Evolutionary conservation across 179 eudicot species (phyloP), one percentile per base, ranked within the genome.

Genomic region (Camellia oleifera): DNA sequence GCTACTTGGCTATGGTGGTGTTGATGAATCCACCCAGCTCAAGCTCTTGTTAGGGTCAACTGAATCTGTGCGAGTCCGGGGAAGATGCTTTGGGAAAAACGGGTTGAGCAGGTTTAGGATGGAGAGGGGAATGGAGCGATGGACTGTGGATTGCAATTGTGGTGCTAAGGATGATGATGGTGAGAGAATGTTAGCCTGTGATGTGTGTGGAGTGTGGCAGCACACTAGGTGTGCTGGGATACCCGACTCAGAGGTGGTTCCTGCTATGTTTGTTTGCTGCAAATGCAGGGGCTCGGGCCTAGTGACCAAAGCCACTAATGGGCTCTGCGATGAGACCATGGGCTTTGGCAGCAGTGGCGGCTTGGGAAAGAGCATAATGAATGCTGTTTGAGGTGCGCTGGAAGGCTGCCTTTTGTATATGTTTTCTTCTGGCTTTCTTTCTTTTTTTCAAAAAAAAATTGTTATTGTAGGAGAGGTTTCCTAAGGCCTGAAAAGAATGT

Each of bases 201-300:
- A 93, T 69, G 79, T 52, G 0, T 93, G 98, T 67, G 87, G 93
- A 10, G 87, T 89, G 26, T 93, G 98, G 98, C 94, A 89, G 85
- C 98, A 93, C 74, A 93, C 98, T 13, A 85, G 98, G 82, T 93
- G 98, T 80, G 87, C 88, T 0, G 93, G 95, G 48, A 92, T 95
- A 56, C 82, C 80, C 0, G 98, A 95, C 74, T 84, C 69, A 52
- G 91, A 87, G n/a, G 82, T 78, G 0, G 97, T 88, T 8, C 98
- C 98, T 5, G 90, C 83, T 1, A 91, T 79, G 87, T 95, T 89
- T 69, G 84, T 87, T 44, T 95, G 98, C 60, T 74, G 81, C 74
- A 7, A 50, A 48, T 26, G 68, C 77, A 9, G 17, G 60, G 61
- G 66, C 60, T 13, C 62, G 0, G 61, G 72, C 42, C 64, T 76